Evolutionary conservation across 768 basidiomycete species (phyloP), one percentile per base, ranked within the genome.

Genomic region (Royoungia palumana): DNA sequence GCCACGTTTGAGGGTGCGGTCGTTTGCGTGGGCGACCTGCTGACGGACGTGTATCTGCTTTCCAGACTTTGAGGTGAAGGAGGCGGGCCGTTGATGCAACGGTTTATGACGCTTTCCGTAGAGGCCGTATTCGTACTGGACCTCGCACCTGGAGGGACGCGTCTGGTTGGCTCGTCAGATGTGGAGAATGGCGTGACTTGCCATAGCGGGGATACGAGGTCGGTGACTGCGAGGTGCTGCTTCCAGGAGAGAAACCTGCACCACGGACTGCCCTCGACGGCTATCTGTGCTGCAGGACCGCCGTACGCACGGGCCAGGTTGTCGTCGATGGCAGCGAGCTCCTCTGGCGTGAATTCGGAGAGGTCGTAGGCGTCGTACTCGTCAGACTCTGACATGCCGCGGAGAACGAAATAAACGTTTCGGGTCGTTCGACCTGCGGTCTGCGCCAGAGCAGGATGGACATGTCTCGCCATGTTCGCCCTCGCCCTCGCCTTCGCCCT

Each of bases 71-170:
- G 84, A 78, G 4, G 65, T 63, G 54, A 90, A 89, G 2, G 78
- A 69, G 11, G 66, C 49, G 0, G 86, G 87, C 17, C 87, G 76
- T 10, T 66, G 49, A 17, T 69, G 67, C 1, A 85, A 53, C 16
- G 75, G 79, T 37, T 65, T 72, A 37, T 72, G 67, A 19, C 85
- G 74, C 49, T 69, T 70, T 50, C 85, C 83, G 25, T 79, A 78
- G 35, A 89, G 70, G 3, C 85, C 79, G 59, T 90, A 90, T 55
- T 90, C 86, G 61, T 79, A 82, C 61, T 89, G 86, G 6, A 88
- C 76, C 60, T 89, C 88, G 58, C 88, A 90, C 88, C 88, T 89
- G 30, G 47, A 13, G 32, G 19, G 25, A 40, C 24, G 47, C 44
- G 60, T n/a, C 39, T 17, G 7, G 30, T 32, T 32, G 30, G 30